phyloP scores from a whole-genome alignment of 2,329 filamentous ascomycete genomes.

The Fusarium equiseti region DNA sequence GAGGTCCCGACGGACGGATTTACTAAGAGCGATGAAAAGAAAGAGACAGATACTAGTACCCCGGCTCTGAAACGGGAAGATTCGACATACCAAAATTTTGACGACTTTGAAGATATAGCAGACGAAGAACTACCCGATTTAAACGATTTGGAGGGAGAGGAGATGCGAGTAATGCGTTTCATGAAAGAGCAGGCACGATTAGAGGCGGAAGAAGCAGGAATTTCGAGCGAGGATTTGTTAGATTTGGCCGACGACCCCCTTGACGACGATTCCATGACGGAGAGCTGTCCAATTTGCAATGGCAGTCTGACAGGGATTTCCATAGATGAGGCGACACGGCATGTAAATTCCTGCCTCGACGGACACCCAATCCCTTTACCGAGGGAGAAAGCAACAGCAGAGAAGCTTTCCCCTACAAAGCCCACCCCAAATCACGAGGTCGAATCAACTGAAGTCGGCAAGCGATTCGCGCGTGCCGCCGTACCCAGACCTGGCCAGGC shows the following conservation, averaged over 20 bases:
- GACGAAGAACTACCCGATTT: slow-evolving; percentile 69
- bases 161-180: slow-evolving; percentile 74
- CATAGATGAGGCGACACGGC: slow-evolving; percentile 77
- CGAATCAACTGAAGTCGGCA: slow-evolving; percentile 59
- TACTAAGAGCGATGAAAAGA: slow-evolving; percentile 42
- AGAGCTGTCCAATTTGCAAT: slow-evolving; percentile 82
- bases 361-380: slow-evolving; percentile 75
- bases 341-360: slow-evolving; percentile 95
- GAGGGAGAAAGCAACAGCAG: slow-evolving; percentile 27
- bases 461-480: slow-evolving; percentile 74
- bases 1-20: slow-evolving; percentile 39
- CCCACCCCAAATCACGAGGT: slow-evolving; percentile 44
- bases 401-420: slow-evolving; percentile 12
- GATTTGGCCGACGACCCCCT: slow-evolving; percentile 51
- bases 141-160: slow-evolving; percentile 69
- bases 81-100: slow-evolving; percentile 51
- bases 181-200: slow-evolving; percentile 81
- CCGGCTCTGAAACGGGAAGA: slow-evolving; percentile 49
- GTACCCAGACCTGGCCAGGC: slow-evolving; percentile 83
- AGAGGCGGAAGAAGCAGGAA: slow-evolving; percentile 68
- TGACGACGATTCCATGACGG: slow-evolving; percentile 49
- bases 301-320: slow-evolving; percentile 70
- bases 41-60: slow-evolving; percentile 27
- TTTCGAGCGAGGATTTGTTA: slow-evolving; percentile 53
- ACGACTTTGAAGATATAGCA: slow-evolving; percentile 51